These are phyloP conservation scores for Coniochaeta sp. DNA, from an alignment of 2,329 filamentous ascomycete genomes.

Conservation along the genomic window DNA sequence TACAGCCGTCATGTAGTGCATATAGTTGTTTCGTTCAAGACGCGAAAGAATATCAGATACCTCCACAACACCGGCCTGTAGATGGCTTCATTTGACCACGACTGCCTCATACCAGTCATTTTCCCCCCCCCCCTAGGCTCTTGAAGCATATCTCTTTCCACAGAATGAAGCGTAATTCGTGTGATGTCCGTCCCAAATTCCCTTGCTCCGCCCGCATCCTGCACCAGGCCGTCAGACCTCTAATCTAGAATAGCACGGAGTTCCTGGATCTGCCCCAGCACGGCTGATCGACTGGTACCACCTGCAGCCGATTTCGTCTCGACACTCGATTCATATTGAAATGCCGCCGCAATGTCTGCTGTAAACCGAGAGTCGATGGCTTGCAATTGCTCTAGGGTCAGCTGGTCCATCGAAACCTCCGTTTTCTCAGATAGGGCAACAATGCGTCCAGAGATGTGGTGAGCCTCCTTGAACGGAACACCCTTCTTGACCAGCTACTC, in stretches of 20 bases:
- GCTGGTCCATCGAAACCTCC: slow-evolving; percentile 54
- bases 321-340: slow-evolving; percentile 67
- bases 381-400: slow-evolving; percentile 60
- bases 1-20: too few species aligned
- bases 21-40: too few species aligned
- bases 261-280: slow-evolving; percentile 51
- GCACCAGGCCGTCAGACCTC: slow-evolving; percentile 11
- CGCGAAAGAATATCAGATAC: too few species aligned
- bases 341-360: slow-evolving; percentile 55
- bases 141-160: too few species aligned
- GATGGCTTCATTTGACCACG: too few species aligned
- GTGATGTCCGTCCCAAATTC: slow-evolving; percentile 17
- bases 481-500: slow-evolving; percentile 55
- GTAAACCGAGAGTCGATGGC: slow-evolving; percentile 60
- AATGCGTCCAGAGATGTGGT: slow-evolving; percentile 70
- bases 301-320: slow-evolving; percentile 62
- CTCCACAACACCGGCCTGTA: too few species aligned
- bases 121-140: too few species aligned
- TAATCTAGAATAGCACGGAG: slow-evolving; percentile 25
- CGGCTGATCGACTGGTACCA: slow-evolving; percentile 62
- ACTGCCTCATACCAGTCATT: too few species aligned
- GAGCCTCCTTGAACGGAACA: slow-evolving; percentile 18
- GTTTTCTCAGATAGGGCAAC: slow-evolving; percentile 63
- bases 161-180: too few species aligned
- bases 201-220: slow-evolving; percentile 11